A percentile compares a stretch with the other conserved stretches of the same genome.
phyloP scores from a whole-genome alignment of 495 filamentous ascomycete species.

The Polyplosphaeria fusca region DNA sequence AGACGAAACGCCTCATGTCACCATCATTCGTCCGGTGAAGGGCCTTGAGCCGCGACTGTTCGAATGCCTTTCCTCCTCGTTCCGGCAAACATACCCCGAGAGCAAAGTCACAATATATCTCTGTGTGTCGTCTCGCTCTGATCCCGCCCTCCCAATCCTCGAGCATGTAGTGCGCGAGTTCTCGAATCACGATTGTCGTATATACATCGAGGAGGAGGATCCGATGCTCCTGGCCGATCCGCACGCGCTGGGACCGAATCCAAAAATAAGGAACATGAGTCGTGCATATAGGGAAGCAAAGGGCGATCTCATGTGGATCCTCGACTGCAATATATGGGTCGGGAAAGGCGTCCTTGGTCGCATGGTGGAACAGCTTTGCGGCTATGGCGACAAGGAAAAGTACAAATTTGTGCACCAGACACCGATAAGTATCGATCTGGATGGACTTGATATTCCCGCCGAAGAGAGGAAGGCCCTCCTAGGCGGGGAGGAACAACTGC shows the following conservation, averaged over 20 bases:
- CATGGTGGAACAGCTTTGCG: slow-evolving; percentile 83
- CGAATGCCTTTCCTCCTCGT: slow-evolving; percentile 88
- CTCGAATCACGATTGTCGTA: slow-evolving; percentile 64
- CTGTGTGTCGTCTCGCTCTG: slow-evolving; percentile 72
- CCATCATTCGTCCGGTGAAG: slow-evolving; percentile 89
- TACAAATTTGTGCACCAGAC: slow-evolving; percentile 97
- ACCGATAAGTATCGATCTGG: slow-evolving; percentile 77
- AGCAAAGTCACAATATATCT: slow-evolving; percentile 77
- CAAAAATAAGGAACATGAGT: slow-evolving; percentile 97
- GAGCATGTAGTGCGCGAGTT: slow-evolving; percentile 68
- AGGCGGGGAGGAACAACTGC: background rate
- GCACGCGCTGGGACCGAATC: slow-evolving; percentile 82
- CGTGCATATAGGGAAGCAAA: slow-evolving; percentile 91
- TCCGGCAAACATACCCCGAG: slow-evolving; percentile 75
- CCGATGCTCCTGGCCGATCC: slow-evolving; percentile 57
- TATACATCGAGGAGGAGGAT: slow-evolving; percentile 88
- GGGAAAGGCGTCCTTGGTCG: slow-evolving; percentile 70
- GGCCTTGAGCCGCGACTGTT: slow-evolving; percentile 87
- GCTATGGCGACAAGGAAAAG: slow-evolving; percentile 54
- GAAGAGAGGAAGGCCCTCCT: slow-evolving; percentile 27
- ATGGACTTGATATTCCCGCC: slow-evolving; percentile 36
- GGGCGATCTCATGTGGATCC: slow-evolving; percentile 88
- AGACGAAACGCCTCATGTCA: slow-evolving; percentile 64
- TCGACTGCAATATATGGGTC: slow-evolving; percentile 97
- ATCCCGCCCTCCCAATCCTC: slow-evolving; percentile 76